Conservation (phyloP, 495 filamentous ascomycete species). For the Podospora pseudoanserina region DNA sequence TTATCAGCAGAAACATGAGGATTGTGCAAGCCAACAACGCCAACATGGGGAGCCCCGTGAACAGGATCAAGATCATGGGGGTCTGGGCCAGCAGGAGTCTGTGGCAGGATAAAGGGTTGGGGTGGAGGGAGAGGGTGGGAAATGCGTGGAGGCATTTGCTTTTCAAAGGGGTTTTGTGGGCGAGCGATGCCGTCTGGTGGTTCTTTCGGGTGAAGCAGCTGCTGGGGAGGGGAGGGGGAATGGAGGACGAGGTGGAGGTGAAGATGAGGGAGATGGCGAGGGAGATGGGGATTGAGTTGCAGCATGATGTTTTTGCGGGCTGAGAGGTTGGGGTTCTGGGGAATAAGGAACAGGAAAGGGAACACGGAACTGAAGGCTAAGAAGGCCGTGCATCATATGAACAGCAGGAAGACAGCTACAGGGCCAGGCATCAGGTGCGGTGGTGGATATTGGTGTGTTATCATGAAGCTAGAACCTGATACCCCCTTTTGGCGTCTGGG, state of each 20-base stretch:
- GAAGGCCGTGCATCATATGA: too few species aligned
- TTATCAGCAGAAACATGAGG: constrained; percentile 90
- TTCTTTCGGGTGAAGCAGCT: constrained; percentile 71
- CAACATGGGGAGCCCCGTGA: constrained; percentile 88
- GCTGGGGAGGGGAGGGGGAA: constrained; percentile 70
- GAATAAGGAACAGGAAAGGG: background rate
- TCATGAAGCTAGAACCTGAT: background rate
- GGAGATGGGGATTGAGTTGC: constrained; percentile 86
- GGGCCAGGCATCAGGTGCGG: background rate
- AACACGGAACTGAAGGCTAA: background rate
- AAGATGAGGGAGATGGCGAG: constrained; percentile 82
- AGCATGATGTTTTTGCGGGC: constrained; percentile 85
- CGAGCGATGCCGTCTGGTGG: constrained; percentile 79
- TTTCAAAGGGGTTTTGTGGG: constrained; percentile 73
- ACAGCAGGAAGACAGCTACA: background rate
- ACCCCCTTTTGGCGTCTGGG: background rate
- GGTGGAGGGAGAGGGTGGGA: constrained; percentile 43
- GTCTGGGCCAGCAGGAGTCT: constrained; percentile 80
- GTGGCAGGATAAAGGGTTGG: constrained; percentile 55
- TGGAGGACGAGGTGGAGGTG: constrained; percentile 91
- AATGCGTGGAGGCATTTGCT: constrained; percentile 65
- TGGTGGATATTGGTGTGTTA: background rate
- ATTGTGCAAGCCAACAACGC: constrained; percentile 70
- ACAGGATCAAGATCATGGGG: constrained; percentile 91
- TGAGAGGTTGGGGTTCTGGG: constrained; percentile 30